Evolutionary conservation across 331 rosid species (phyloP).

Genomic region (Erythrophleum ivorense): DNA sequence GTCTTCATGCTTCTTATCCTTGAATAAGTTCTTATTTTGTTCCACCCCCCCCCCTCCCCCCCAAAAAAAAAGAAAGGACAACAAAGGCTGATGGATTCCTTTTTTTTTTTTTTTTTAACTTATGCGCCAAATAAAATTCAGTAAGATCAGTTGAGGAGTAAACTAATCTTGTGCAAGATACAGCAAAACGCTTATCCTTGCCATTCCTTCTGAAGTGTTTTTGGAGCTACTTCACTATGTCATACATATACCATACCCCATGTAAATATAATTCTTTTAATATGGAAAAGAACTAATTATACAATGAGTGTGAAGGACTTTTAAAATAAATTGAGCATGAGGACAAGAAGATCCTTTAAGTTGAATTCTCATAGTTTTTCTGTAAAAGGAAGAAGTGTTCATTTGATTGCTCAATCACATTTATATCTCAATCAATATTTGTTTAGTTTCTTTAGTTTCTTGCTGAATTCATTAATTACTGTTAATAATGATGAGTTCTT

Average conservation of each 20-base stretch:
- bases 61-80: too few species aligned
- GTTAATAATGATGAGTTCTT: conserved; percentile 18
- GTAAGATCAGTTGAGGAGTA: too few species aligned
- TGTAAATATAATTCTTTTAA: background rate
- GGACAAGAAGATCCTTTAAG: background rate
- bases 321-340: background rate
- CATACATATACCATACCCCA: background rate
- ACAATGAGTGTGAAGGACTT: background rate
- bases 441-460: background rate
- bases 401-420: too few species aligned
- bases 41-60: too few species aligned
- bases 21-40: too few species aligned
- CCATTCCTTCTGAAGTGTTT: background rate
- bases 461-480: conserved; percentile 28
- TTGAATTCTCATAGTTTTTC: background rate
- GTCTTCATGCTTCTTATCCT: too few species aligned
- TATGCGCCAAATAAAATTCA: too few species aligned
- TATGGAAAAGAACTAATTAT: background rate
- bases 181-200: background rate
- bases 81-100: too few species aligned
- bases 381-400: background rate
- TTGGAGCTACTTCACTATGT: background rate
- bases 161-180: background rate
- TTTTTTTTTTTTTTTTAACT: too few species aligned
- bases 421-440: conserved; percentile 5